These are phyloP conservation scores for Populus alba DNA, from an alignment of 345 rosid genomes.

Conservation along the genomic window DNA sequence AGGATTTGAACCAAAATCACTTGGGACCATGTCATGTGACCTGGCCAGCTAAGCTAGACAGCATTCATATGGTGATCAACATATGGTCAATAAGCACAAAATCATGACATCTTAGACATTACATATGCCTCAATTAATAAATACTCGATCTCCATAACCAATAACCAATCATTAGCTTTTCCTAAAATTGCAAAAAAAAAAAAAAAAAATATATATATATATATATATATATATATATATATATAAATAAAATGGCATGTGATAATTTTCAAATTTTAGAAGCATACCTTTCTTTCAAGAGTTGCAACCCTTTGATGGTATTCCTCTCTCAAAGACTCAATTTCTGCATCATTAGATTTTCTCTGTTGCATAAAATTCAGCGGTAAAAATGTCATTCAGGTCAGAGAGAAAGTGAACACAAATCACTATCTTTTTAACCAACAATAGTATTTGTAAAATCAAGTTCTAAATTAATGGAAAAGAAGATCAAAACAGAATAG, in stretches of 20 bases:
- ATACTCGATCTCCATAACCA: neutral
- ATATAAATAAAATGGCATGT: neutral
- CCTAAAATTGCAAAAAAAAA: neutral
- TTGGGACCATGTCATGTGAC: neutral
- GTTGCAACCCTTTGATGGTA: constrained; percentile 94
- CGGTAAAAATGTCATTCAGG: neutral
- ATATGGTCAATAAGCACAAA: neutral
- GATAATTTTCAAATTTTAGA: neutral
- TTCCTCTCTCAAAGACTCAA: constrained; percentile 95
- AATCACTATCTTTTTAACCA: neutral
- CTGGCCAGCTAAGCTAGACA: neutral
- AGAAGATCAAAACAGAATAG: neutral
- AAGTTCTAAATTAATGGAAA: constrained; percentile 2
- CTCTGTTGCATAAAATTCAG: constrained; percentile 54
- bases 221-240: neutral
- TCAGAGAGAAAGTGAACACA: neutral
- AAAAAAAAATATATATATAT: neutral
- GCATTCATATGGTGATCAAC: neutral
- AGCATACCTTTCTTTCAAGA: constrained; percentile 89
- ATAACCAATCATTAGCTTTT: neutral
- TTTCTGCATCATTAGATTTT: constrained; percentile 84
- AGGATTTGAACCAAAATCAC: neutral
- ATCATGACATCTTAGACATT: neutral
- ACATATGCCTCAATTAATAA: neutral
- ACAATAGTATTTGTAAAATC: neutral